Evolutionary conservation across 495 filamentous ascomycete species (phyloP).

Genomic region (Penicillium angulare): DNA sequence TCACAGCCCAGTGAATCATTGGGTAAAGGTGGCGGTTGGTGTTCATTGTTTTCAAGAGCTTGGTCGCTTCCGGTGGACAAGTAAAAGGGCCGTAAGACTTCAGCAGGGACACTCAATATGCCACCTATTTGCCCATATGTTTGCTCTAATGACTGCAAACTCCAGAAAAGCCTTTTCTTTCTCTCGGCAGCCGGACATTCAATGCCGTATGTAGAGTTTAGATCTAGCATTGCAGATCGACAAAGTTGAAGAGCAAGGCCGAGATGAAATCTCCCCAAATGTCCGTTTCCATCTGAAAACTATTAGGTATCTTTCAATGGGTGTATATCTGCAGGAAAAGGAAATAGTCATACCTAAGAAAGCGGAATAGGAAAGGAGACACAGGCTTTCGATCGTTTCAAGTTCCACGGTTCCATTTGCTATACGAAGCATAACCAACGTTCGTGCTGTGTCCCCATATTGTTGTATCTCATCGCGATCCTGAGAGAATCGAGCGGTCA

Average conservation of each 20-base stretch:
- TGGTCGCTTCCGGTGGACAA: constrained; percentile 20
- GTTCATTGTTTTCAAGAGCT: constrained; percentile 9
- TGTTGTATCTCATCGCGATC: constrained; percentile 37
- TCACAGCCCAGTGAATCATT: constrained; percentile 35
- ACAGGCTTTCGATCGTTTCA: constrained; percentile 45
- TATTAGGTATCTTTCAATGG: constrained; percentile 4
- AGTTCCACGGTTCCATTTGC: constrained; percentile 46
- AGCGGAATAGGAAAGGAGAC: constrained; percentile 42
- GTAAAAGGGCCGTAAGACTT: constrained; percentile 33
- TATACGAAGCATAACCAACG: constrained; percentile 46
- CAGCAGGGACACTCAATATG: constrained; percentile 33
- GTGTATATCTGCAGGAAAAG: not conserved
- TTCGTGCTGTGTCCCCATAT: constrained; percentile 41
- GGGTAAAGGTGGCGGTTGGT: constrained; percentile 36
- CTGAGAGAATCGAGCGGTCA: constrained; percentile 41
- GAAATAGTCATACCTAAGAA: constrained; percentile 37
- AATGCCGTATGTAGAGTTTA: constrained; percentile 30
- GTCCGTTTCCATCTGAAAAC: constrained; percentile 36
- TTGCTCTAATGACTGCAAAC: constrained; percentile 41
- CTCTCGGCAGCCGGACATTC: constrained; percentile 33
- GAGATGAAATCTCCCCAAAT: constrained; percentile 43
- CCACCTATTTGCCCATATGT: constrained; percentile 43
- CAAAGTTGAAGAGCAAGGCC: constrained; percentile 44
- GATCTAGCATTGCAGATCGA: constrained; percentile 42
- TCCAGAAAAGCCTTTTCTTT: constrained; percentile 47